A percentile compares a stretch with the other conserved stretches of the same genome.
Conservation (phyloP, 1,139 yeast genomes). For the Blastobotrys arbuscula region DNA sequence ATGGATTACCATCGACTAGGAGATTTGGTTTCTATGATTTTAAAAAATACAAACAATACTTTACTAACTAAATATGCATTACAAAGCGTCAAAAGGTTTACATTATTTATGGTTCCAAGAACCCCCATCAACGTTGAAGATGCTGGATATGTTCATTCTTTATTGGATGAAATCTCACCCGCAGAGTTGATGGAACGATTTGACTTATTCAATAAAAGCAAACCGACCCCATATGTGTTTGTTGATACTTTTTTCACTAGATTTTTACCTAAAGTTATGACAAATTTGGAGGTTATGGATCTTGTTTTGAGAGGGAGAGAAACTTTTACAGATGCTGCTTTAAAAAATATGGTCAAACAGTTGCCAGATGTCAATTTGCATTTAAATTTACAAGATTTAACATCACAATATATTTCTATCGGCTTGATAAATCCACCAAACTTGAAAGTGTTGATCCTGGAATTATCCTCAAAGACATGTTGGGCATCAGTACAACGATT, state of each 20-base stretch:
- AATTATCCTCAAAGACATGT: conserved; percentile 4
- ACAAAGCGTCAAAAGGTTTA: neutral
- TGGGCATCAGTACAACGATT: conserved; percentile 12
- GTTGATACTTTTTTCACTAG: conserved; percentile 4
- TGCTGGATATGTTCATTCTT: conserved; percentile 3
- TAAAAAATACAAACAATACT: neutral
- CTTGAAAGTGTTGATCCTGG: conserved; percentile 4
- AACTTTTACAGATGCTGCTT: conserved; percentile 7
- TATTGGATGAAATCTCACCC: conserved; percentile 2
- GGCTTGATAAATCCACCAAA: neutral
- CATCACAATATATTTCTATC: conserved; percentile 7
- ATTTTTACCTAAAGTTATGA: conserved; percentile 5
- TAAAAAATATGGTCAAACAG: neutral
- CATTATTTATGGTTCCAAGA: conserved; percentile 7
- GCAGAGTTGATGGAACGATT: neutral
- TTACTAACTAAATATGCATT: neutral
- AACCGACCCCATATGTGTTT: conserved; percentile 1
- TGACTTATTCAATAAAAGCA: neutral
- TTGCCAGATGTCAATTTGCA: conserved; percentile 7
- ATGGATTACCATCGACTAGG: conserved; percentile 2
- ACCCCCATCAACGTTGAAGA: conserved; percentile 5
- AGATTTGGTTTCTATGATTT: neutral
- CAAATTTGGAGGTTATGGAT: conserved; percentile 2
- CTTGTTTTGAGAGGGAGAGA: conserved; percentile 9
- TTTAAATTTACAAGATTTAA: conserved; percentile 8